These are phyloP conservation scores for Mycena latifolia DNA, from an alignment of 768 basidiomycete genomes.

Conservation along the genomic window DNA sequence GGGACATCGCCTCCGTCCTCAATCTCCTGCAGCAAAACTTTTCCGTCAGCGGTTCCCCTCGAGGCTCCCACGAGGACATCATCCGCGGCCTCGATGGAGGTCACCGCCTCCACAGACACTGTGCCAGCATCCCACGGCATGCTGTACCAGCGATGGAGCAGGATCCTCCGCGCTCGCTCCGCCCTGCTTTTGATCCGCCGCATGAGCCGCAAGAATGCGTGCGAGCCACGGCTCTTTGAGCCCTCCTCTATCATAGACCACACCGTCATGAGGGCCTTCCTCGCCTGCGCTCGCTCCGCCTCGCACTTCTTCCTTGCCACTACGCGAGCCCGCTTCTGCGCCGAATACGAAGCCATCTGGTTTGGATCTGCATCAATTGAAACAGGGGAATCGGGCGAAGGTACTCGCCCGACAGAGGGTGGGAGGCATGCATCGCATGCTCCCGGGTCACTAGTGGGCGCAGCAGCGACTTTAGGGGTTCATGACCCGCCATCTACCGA, in stretches of 20 bases:
- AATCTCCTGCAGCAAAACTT: background rate
- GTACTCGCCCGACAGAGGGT: conserved; percentile 1
- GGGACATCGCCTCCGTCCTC: background rate
- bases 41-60: background rate
- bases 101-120: background rate
- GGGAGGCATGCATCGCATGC: conserved; percentile 13
- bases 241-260: conserved; percentile 1
- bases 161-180: background rate
- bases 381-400: background rate
- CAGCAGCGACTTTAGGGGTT: conserved; percentile 17
- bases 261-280: background rate
- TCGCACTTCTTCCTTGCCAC: background rate
- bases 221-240: background rate
- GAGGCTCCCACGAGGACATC: background rate
- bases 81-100: background rate
- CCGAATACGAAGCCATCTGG: conserved; percentile 13
- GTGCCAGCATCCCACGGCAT: conserved; percentile 1
- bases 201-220: background rate
- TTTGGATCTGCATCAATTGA: conserved; percentile 3
- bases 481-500: conserved; percentile 12
- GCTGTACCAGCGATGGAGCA: conserved; percentile 5
- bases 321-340: conserved; percentile 3
- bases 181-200: conserved; percentile 6
- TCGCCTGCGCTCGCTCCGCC: conserved; percentile 1
- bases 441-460: conserved; percentile 19